Conservation (phyloP, 768 basidiomycete species). For the Mycena indigotica region DNA sequence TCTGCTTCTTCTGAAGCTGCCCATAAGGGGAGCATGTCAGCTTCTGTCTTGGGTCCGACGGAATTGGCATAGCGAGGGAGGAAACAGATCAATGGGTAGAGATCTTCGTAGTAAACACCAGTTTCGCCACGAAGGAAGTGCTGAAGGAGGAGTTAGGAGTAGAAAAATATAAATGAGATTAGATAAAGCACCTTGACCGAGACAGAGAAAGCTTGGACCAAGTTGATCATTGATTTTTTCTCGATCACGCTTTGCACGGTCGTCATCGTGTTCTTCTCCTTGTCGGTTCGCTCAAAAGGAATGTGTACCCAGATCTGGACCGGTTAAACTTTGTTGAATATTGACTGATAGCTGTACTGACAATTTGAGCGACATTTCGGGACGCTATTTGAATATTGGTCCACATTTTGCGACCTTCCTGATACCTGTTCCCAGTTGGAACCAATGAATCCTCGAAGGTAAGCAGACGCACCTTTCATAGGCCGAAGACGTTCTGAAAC, state of each 20-base stretch:
- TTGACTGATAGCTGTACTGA: conserved; percentile 31
- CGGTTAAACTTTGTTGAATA: background rate
- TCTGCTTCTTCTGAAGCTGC: conserved; percentile 42
- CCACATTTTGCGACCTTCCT: conserved; percentile 75
- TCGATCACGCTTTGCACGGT: conserved; percentile 57
- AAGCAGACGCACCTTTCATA: conserved; percentile 61
- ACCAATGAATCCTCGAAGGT: too few species aligned
- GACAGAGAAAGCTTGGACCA: conserved; percentile 72
- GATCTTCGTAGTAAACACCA: conserved; percentile 73
- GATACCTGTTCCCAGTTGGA: conserved; percentile 48
- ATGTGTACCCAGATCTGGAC: conserved; percentile 61
- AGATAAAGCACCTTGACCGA: conserved; percentile 55
- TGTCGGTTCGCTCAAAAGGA: conserved; percentile 43
- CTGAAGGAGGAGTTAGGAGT: conserved; percentile 29
- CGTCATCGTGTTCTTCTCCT: conserved; percentile 30
- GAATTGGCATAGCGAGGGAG: conserved; percentile 59
- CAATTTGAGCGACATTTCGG: conserved; percentile 56
- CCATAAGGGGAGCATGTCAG: conserved; percentile 61
- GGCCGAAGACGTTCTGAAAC: conserved; percentile 72
- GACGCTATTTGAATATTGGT: conserved; percentile 59
- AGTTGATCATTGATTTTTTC: conserved; percentile 75
- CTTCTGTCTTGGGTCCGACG: conserved; percentile 28
- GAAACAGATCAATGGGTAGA: conserved; percentile 71
- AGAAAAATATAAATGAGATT: background rate
- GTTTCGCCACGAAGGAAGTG: conserved; percentile 69